Evolutionary conservation across 345 rosid species (phyloP), one percentile per base, ranked within the genome.

Genomic region (Corchorus capsularis): DNA sequence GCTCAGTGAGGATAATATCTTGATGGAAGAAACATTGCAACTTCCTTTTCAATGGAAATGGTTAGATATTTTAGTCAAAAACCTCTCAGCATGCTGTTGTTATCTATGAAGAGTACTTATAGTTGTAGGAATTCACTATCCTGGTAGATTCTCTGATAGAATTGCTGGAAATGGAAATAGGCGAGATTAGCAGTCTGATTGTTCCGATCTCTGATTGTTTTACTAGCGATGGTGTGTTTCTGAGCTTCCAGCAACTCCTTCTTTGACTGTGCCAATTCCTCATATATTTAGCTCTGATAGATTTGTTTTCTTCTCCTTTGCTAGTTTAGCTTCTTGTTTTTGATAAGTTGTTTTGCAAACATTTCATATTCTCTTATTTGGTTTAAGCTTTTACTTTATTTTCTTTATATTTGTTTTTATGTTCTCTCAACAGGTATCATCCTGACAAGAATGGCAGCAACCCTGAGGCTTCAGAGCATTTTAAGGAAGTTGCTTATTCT

Each of bases 401-500:
- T 27, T 54, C 46, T 74, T 52, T 39, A 19, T 60, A 22, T 41
- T 20, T 46, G n/a, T 9, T 27, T 54, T 64, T 53, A 35, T 35
- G 63, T 75, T 54, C 39, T 56, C 56, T 82, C 59, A 63, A 59
- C 78, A 96, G 99, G 86, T 96, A 94, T 82, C 99, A 96, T 87
- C 99, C 99, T 22, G 99, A 96, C 79, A 96, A 96, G 87, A 96
- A 96, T 84, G 95, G 85, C 22, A 88, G 82, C 83, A 93, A 94
- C 79, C 98, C 99, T 2, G 98, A 96, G 80, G 99, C 99, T 63
- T 88, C 98, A 13, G 99, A 96, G 39, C 91, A 81, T 73, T 96
- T 96, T 79, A 94, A 94, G 85, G 99, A 96, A 86, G 99, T 92
- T 82, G 98, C 99, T 50, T 96, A 87, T 87, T 96, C 99, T 0